Evolutionary conservation across 345 rosid genomes (phyloP).

Genomic region (Erysimum cheiranthoides): DNA sequence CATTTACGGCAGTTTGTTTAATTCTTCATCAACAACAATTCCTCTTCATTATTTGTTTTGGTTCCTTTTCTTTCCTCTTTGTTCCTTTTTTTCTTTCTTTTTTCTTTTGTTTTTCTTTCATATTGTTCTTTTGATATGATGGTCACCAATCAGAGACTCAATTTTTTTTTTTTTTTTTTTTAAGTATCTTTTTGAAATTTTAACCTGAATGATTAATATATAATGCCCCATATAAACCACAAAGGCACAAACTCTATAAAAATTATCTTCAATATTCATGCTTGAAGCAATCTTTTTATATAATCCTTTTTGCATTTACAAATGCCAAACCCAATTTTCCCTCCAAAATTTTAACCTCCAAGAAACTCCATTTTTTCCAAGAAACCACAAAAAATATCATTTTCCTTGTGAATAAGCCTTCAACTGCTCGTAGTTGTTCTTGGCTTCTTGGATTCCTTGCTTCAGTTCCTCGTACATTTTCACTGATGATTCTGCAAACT

Average conservation of each 20-base stretch:
- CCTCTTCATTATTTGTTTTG: too few species aligned
- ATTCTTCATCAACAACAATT: too few species aligned
- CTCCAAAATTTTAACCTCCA: conserved; percentile 24
- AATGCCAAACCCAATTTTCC: conserved; percentile 36
- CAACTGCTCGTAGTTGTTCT: conserved; percentile 45
- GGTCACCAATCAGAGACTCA: too few species aligned
- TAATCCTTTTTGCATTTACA: conserved; percentile 42
- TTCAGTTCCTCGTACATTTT: conserved; percentile 58
- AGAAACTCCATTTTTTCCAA: background rate
- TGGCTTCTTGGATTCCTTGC: conserved; percentile 54
- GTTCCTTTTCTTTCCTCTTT: too few species aligned
- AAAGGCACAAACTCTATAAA: background rate
- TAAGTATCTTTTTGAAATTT: too few species aligned
- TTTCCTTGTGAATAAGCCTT: conserved; percentile 44
- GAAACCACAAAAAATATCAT: background rate
- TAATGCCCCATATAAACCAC: too few species aligned
- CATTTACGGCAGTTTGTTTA: too few species aligned
- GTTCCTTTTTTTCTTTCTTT: too few species aligned
- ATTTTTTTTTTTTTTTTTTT: too few species aligned
- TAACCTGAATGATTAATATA: too few species aligned
- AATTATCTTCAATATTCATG: conserved; percentile 9
- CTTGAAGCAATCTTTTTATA: conserved; percentile 12
- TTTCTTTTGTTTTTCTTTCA: too few species aligned
- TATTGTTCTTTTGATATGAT: too few species aligned
- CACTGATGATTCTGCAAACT: conserved; percentile 63